Conservation (phyloP, 192 early-diverging fungal species). For the Cetraspora pellucida region DNA sequence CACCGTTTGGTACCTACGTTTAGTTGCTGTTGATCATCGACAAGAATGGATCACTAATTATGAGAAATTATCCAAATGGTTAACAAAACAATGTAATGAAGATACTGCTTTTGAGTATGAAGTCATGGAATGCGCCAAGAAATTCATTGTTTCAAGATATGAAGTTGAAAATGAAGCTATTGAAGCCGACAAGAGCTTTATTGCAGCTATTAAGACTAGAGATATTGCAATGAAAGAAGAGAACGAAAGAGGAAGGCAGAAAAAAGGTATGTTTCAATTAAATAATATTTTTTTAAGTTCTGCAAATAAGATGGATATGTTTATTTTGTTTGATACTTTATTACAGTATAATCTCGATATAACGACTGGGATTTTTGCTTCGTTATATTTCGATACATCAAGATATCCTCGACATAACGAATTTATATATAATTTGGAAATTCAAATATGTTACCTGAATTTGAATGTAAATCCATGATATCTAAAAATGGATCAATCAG, state of each 20-base stretch:
- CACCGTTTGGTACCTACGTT: constrained; percentile 17
- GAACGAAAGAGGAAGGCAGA: neutral
- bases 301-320: too few relatives aligned
- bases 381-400: too few relatives aligned
- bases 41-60: neutral
- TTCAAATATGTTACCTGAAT: too few relatives aligned
- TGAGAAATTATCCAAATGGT: constrained; percentile 16
- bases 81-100: constrained; percentile 11
- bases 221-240: neutral
- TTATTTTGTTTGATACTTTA: too few relatives aligned
- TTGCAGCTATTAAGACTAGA: neutral
- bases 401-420: too few relatives aligned
- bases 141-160: constrained; percentile 21
- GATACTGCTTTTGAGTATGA: constrained; percentile 13
- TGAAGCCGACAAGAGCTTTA: constrained; percentile 1
- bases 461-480: too few relatives aligned
- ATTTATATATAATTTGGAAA: too few relatives aligned
- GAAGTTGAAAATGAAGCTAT: constrained; percentile 8
- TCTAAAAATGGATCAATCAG: too few relatives aligned
- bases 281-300: neutral
- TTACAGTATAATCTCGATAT: too few relatives aligned
- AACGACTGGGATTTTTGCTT: too few relatives aligned
- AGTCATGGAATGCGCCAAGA: constrained; percentile 17
- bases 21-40: constrained; percentile 14
- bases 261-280: neutral